These are phyloP conservation scores for Backusella parvicylindrica DNA, from an alignment of 192 early-diverging fungal species.

Conservation along the genomic window DNA sequence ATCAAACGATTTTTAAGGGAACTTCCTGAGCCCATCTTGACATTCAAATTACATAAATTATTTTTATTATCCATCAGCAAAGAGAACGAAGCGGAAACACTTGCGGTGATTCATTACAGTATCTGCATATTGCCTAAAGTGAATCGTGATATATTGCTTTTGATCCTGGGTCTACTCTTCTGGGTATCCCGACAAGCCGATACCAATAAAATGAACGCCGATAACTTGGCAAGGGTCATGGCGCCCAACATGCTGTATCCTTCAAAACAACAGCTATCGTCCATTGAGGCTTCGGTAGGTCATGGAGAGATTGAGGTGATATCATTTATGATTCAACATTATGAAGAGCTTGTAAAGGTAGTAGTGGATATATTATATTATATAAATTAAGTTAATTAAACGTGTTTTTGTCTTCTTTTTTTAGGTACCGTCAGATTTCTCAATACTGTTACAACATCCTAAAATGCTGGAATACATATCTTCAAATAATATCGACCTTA, in stretches of 20 bases:
- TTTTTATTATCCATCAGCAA: constrained; percentile 17
- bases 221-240: constrained; percentile 22
- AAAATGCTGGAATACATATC: constrained; percentile 1
- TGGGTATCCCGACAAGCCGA: constrained; percentile 14
- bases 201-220: constrained; percentile 18
- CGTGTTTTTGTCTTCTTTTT: not conserved
- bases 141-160: constrained; percentile 15
- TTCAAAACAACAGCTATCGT: constrained; percentile 22
- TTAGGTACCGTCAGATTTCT: constrained; percentile 12
- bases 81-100: not conserved
- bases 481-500: not conserved
- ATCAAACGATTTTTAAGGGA: constrained; percentile 14
- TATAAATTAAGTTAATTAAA: not conserved
- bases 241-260: constrained; percentile 43
- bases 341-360: constrained; percentile 18
- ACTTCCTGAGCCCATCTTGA: constrained; percentile 18
- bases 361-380: not conserved
- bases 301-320: constrained; percentile 22
- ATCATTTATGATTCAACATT: constrained; percentile 15
- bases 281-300: not conserved
- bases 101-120: constrained; percentile 12
- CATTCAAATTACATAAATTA: constrained; percentile 16
- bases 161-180: constrained; percentile 8
- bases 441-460: not conserved
- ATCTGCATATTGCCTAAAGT: constrained; percentile 21